Percentiles rank a stretch among this genome's conserved stretches.
Evolutionary conservation across 257 asterid species (phyloP).

Genomic region (Solanum medicagineum): DNA sequence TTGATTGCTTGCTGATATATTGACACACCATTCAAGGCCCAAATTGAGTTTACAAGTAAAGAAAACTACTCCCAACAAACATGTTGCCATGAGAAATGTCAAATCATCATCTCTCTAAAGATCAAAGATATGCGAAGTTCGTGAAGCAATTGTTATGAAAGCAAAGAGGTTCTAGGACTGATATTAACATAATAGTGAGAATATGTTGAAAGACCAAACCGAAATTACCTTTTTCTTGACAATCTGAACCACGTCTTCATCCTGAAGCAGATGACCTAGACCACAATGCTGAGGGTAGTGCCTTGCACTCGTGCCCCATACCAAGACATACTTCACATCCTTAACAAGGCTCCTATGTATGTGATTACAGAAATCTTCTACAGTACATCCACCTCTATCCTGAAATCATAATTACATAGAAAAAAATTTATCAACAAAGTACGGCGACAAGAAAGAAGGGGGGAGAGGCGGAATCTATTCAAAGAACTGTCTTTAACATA

Average conservation of each 20-base stretch:
- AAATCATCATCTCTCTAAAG: not conserved
- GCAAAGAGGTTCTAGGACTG: not conserved
- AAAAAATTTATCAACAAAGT: not conserved
- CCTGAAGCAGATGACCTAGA: conserved; percentile 65
- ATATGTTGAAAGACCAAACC: not conserved
- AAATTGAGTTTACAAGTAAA: not conserved
- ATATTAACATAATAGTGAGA: not conserved
- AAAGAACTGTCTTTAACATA: not conserved
- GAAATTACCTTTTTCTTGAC: conserved; percentile 81
- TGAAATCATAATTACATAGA: conserved; percentile 14
- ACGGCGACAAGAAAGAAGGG: not conserved
- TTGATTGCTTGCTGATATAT: not conserved
- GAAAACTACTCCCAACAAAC: not conserved
- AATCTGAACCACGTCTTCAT: conserved; percentile 95
- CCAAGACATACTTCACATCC: conserved; percentile 89
- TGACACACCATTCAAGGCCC: not conserved
- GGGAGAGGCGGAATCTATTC: not conserved
- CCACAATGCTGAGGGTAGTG: conserved; percentile 97
- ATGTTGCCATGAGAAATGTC: not conserved
- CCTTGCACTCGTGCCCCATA: conserved; percentile 93
- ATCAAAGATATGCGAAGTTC: not conserved
- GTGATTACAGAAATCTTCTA: conserved; percentile 89
- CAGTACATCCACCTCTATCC: conserved; percentile 97
- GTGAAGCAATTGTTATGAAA: not conserved
- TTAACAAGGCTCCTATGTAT: conserved; percentile 87